Evolutionary conservation across 2,329 filamentous ascomycete genomes (phyloP), one percentile per base, ranked within the genome.

Genomic region (Amphichorda felina): DNA sequence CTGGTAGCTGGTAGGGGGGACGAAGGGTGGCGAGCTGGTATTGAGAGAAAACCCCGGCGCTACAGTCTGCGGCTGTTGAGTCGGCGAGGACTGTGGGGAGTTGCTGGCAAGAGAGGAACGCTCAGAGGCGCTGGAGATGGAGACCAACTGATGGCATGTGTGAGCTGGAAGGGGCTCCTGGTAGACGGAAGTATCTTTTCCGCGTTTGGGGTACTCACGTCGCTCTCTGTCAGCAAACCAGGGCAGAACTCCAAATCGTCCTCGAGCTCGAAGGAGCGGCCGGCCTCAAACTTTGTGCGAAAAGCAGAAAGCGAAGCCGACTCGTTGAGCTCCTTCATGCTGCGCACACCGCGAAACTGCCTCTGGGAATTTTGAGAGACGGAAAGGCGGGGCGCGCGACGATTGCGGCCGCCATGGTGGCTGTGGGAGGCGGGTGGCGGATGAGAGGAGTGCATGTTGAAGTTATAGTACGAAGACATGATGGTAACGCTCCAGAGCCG

Each of bases 211-310:
- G 34, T 46, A 75, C 72, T 72, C 78, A 94, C 87, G 76, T 94
- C 87, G 61, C 75, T 87, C 63, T 95, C 88, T 25, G 87, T 94
- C 65, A 96, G 68, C 48, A 96, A 73, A 56, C 81, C 79, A 43
- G 89, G 89, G 63, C 88, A 95, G 61, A 96, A 96, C 60, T 94
- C 82, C 63, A 94, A 72, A 57, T 96, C 89, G 56, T 96, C 89
- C 53, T 95, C 89, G 42, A 96, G 72, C 49, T 96, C 89, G 53
- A 96, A 96, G 8, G 88, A 94, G 40, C 87, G 78, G 40, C 84
- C 86, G 44, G 86, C 83, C 64, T 96, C 88, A 48, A 94, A 94
- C 53, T 87, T 80, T 46, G 76, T 76, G 48, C 89, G 82, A 66
- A 94, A 95, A 43, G 79, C 76, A 41, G 73, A 72, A 40, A 93